Conservation (phyloP, 208 protist genomes). For the Trichomonas tenax region DNA sequence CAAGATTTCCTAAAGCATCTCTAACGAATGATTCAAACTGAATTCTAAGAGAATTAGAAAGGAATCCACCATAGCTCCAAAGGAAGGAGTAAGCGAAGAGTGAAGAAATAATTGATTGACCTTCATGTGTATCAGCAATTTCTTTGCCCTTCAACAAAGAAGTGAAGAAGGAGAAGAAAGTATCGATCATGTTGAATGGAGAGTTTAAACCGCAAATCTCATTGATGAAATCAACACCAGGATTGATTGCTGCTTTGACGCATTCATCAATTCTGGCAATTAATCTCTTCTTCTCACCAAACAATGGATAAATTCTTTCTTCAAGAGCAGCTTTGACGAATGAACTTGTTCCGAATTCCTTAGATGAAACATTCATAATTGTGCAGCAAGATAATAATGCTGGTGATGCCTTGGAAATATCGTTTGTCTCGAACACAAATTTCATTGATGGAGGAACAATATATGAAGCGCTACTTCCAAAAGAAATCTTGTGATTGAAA, state of each 20-base stretch:
- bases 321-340: neutral
- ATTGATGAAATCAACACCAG: neutral
- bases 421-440: conserved; percentile 93
- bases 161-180: neutral
- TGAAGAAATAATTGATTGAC: neutral
- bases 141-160: neutral
- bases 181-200: neutral
- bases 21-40: conserved; percentile 54
- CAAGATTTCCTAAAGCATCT: neutral
- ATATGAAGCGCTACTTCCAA: conserved; percentile 78
- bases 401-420: conserved; percentile 81
- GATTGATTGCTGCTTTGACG: neutral
- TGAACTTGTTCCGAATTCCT: conserved; percentile 64
- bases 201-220: neutral
- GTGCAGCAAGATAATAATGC: conserved; percentile 89
- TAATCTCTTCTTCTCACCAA: neutral
- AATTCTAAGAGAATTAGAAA: conserved; percentile 59
- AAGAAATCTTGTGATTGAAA: conserved; percentile 88
- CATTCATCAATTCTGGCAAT: neutral
- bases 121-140: neutral
- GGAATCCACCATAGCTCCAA: conserved; percentile 80
- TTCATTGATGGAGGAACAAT: conserved; percentile 62
- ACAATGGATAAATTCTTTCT: neutral
- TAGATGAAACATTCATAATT: conserved; percentile 82
- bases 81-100: conserved; percentile 65